Conservation (phyloP, 371 early-diverging fungal genomes). For the Parasitella parasitica region DNA sequence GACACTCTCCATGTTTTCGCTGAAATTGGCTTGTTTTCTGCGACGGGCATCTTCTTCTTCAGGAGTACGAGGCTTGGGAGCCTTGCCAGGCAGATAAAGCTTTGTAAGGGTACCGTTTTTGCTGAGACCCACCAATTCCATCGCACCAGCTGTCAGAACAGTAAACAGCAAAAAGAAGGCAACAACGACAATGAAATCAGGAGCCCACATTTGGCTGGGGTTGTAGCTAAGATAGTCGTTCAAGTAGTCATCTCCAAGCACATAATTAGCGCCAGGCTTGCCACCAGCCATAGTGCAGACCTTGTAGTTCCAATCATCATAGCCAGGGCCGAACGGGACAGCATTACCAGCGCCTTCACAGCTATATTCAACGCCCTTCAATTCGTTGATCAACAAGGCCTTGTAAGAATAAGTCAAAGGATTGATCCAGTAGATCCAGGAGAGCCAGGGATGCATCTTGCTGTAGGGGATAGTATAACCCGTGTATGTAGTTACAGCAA, state of each 20-base stretch:
- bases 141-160: constrained; percentile 42
- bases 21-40: constrained; percentile 13
- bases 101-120: constrained; percentile 52
- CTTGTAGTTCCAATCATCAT: constrained; percentile 49
- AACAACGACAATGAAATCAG: constrained; percentile 53
- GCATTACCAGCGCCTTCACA: constrained; percentile 45
- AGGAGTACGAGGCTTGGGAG: constrained; percentile 25
- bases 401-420: constrained; percentile 67
- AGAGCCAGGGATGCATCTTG: constrained; percentile 69
- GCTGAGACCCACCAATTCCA: constrained; percentile 54
- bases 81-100: constrained; percentile 49
- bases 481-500: constrained; percentile 57
- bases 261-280: constrained; percentile 40
- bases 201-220: constrained; percentile 50
- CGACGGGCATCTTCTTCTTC: constrained; percentile 26
- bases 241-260: constrained; percentile 57
- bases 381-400: constrained; percentile 67
- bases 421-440: constrained; percentile 71
- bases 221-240: constrained; percentile 31
- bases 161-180: constrained; percentile 57
- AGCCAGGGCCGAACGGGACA: constrained; percentile 43
- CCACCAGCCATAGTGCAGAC: constrained; percentile 56
- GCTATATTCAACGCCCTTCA: constrained; percentile 38
- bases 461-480: constrained; percentile 65
- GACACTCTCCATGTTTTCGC: constrained; percentile 29